Base-by-base conservation (phyloP, 495 filamentous ascomycete species). In the Penicillium coprophilum region DNA sequence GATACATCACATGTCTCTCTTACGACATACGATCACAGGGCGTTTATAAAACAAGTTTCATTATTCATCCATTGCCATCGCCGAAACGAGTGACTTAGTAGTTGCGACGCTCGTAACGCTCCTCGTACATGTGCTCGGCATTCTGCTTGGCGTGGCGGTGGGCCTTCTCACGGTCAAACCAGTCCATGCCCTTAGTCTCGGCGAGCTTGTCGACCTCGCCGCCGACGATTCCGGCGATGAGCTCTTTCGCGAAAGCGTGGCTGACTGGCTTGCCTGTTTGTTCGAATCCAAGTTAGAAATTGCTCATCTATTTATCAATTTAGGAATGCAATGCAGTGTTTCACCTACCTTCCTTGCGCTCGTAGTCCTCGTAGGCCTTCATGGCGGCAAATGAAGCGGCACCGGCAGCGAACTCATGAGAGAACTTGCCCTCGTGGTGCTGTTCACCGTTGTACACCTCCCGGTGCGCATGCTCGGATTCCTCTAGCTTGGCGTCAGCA, bases 341-440 rank as follows among this genome's bases (percentile, higher is more conserved):
- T 19, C 36, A 59, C 77, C 44, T 79, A 87, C 87, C 88, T 73
- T 91, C 77, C 53, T 76, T 78, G 67, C 87, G 85, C 75, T 90
- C 85, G 55, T 84, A 75, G 70, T 91, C 84, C 72, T 92, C 89
- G 69, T 85, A 92, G 15, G 84, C 73, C 79, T 91, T 90, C 81
- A 94, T 87, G 55, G 82, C 89, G 59, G 83, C 88, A 65, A 92
- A 92, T 56, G 88, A 84, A 46, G 88, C 89, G 45, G 83, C 90
- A 46, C 88, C 88, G 64, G 86, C 87, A 50, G 91, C 65, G 36
- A 89, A 66, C 73, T 92, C 88, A 71, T 92, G 89, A 59, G 81
- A 82, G 66, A 90, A 72, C 66, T 83, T 80, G 66, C 80, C 77
- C 71, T 90, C 65, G 77, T 88, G 52, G 23, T 54, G 79, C 47